These are phyloP conservation scores for Samsoniella hepiali DNA, from an alignment of 2,329 filamentous ascomycete genomes.

Conservation along the genomic window DNA sequence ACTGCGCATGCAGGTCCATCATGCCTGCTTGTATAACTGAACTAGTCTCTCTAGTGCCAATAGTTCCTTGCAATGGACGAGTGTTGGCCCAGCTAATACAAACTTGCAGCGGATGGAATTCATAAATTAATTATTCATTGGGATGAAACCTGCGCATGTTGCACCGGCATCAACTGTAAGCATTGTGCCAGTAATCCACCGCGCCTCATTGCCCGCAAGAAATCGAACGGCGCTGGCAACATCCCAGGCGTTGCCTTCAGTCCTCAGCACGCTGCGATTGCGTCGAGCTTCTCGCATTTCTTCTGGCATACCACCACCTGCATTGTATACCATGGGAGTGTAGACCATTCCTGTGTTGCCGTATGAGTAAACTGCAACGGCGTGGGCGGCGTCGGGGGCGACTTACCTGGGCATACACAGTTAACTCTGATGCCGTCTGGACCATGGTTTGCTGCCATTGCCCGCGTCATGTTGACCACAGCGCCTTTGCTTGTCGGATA, in stretches of 20 bases:
- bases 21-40: not conserved
- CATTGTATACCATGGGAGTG: slow-evolving; percentile 44
- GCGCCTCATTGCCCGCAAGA: slow-evolving; percentile 37
- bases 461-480: slow-evolving; percentile 49
- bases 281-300: slow-evolving; percentile 37
- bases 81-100: not conserved
- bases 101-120: not conserved
- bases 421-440: slow-evolving; percentile 46
- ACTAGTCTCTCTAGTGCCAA: not conserved
- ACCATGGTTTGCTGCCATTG: slow-evolving; percentile 50
- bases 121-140: not conserved
- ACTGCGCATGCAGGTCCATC: not conserved
- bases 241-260: slow-evolving; percentile 45
- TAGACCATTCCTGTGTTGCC: slow-evolving; percentile 38
- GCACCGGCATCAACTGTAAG: slow-evolving; percentile 42
- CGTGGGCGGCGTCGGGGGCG: not conserved
- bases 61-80: not conserved
- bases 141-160: slow-evolving; percentile 30
- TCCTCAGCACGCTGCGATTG: slow-evolving; percentile 37
- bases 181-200: slow-evolving; percentile 43
- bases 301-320: slow-evolving; percentile 36
- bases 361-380: not conserved
- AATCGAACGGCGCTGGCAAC: slow-evolving; percentile 39
- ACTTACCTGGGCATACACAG: slow-evolving; percentile 44
- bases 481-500: slow-evolving; percentile 49